These are phyloP conservation scores for Mucor saturninus DNA, from an alignment of 371 early-diverging fungal genomes.

Conservation along the genomic window DNA sequence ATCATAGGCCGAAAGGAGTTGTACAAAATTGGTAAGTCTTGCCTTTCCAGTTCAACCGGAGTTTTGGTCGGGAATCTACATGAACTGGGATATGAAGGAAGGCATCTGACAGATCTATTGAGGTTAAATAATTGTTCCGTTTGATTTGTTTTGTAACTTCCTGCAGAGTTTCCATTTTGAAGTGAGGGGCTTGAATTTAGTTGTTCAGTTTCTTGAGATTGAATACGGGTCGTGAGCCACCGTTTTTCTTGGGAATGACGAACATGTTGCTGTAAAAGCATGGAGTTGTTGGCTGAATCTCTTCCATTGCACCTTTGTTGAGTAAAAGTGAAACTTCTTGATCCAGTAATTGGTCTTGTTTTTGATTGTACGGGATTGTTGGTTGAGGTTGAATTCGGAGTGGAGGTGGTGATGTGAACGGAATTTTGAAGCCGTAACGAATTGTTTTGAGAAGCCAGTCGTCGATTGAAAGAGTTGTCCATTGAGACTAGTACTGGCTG, in stretches of 20 bases:
- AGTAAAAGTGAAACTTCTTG: neutral
- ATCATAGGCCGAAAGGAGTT: constrained; percentile 38
- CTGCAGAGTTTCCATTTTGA: no score
- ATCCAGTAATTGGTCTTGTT: neutral
- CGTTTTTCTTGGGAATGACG: no score
- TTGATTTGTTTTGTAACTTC: no score
- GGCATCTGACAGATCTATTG: constrained; percentile 20
- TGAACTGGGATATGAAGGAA: constrained; percentile 35
- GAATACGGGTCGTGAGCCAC: no score
- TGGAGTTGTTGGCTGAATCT: neutral
- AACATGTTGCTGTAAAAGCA: no score
- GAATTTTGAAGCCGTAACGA: no score
- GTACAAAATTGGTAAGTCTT: constrained; percentile 29
- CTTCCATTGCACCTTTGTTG: constrained; percentile 1
- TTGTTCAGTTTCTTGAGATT: no score
- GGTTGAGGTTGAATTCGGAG: neutral
- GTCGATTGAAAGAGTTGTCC: no score
- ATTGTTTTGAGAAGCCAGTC: no score
- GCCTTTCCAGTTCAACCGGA: constrained; percentile 31
- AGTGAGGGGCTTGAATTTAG: no score
- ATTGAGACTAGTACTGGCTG: no score
- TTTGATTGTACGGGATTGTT: constrained; percentile 1
- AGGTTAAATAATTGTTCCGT: neutral
- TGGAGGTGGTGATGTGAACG: no score
- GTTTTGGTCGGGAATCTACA: constrained; percentile 19